Conservation (phyloP, 179 eudicot species). For the Silene noctiflora region DNA sequence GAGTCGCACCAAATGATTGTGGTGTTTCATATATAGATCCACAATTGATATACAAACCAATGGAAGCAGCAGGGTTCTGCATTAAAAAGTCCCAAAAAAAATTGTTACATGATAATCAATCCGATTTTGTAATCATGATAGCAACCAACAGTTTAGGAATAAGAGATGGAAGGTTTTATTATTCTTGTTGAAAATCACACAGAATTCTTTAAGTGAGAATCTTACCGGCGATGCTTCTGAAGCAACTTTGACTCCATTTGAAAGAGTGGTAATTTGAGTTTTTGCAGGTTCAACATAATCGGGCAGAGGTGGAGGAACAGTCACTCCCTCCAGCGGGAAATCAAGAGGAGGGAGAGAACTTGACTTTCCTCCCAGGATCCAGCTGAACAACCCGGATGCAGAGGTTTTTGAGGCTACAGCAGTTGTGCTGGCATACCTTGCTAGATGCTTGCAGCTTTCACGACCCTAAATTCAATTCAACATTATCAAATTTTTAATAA, state of each 20-base stretch:
- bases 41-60: constrained; percentile 75
- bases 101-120: neutral
- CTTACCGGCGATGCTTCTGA: constrained; percentile 77
- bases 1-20: constrained; percentile 61
- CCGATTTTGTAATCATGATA: neutral
- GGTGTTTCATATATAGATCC: constrained; percentile 91
- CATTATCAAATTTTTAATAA: neutral
- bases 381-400: constrained; percentile 68
- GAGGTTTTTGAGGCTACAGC: constrained; percentile 58
- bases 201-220: neutral
- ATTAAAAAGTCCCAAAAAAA: neutral
- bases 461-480: constrained; percentile 44
- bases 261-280: constrained; percentile 76
- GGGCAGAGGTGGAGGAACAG: constrained; percentile 65
- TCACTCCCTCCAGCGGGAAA: constrained; percentile 71
- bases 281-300: constrained; percentile 69
- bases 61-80: constrained; percentile 88
- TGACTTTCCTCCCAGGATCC: constrained; percentile 64
- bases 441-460: constrained; percentile 39
- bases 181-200: neutral
- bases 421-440: constrained; percentile 67
- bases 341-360: constrained; percentile 63
- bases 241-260: constrained; percentile 83
- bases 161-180: neutral
- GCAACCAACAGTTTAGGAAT: too few relatives aligned